Evolutionary conservation across 2,329 filamentous ascomycete genomes (phyloP).

Genomic region (Penicillium concentricum): DNA sequence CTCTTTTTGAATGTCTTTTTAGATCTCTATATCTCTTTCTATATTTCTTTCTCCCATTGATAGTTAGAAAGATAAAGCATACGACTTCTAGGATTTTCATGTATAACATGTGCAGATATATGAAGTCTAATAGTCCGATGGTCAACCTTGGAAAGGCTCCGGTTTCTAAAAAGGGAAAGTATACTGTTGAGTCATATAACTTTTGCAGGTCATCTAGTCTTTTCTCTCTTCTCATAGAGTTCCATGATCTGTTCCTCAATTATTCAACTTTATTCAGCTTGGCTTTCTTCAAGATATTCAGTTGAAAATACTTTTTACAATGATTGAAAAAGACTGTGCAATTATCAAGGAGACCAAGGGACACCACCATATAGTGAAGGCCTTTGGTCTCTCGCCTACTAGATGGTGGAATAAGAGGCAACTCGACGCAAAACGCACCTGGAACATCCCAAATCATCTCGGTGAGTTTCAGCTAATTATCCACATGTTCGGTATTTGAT

Average conservation of each 20-base stretch:
- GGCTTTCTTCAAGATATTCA: background rate
- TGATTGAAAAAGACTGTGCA: background rate
- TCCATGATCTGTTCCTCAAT: background rate
- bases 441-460: background rate
- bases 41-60: background rate
- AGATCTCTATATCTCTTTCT: background rate
- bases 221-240: too few species aligned
- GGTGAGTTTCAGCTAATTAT: background rate
- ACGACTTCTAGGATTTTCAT: background rate
- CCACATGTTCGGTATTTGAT: background rate
- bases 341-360: background rate
- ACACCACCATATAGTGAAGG: background rate
- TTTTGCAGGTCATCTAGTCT: too few species aligned
- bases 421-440: background rate
- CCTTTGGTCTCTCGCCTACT: background rate
- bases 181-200: too few species aligned
- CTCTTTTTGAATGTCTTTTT: background rate
- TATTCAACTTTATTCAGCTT: background rate
- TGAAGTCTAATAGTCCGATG: background rate
- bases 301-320: background rate
- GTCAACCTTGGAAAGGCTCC: background rate
- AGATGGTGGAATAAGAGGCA: background rate
- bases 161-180: too few species aligned
- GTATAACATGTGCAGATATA: background rate
- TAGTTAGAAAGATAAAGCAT: background rate